phyloP scores from a whole-genome alignment of 2,329 filamentous ascomycete genomes.

The Phialocephala sp. region DNA sequence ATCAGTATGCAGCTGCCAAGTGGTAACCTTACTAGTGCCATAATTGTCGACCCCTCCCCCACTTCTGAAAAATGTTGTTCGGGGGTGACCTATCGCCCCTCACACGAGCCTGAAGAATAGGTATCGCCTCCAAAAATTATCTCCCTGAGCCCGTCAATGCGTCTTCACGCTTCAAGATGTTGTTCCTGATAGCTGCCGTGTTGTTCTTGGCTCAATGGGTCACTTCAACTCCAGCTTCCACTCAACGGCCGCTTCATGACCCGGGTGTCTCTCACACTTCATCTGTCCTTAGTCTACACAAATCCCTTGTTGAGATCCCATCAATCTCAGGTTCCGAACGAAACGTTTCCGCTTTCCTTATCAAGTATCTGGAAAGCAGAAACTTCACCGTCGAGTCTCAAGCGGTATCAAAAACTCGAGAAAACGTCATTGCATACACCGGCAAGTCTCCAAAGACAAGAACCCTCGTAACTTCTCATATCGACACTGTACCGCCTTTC shows the following conservation, averaged over 20 bases:
- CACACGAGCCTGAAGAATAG: not conserved
- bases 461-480: not conserved
- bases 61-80: not conserved
- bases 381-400: constrained; percentile 69
- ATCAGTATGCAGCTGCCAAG: not conserved
- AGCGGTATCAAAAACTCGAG: constrained; percentile 41
- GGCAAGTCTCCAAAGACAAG: not conserved
- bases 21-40: too few relatives aligned
- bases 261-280: not conserved
- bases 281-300: constrained; percentile 63
- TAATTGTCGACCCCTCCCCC: not conserved
- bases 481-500: constrained; percentile 2
- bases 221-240: not conserved
- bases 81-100: not conserved
- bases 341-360: constrained; percentile 62
- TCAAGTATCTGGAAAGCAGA: constrained; percentile 58
- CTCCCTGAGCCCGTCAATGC: not conserved
- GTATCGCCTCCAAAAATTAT: not conserved
- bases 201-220: not conserved
- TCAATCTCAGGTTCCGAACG: constrained; percentile 68
- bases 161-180: not conserved
- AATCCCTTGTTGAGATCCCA: constrained; percentile 63
- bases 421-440: not conserved
- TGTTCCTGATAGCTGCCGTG: not conserved
- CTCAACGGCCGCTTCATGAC: constrained; percentile 1